A percentile compares a stretch with the other conserved stretches of the same genome.
These are phyloP conservation scores for Podila epicladia DNA, from an alignment of 192 early-diverging fungal species.

Conservation along the genomic window DNA sequence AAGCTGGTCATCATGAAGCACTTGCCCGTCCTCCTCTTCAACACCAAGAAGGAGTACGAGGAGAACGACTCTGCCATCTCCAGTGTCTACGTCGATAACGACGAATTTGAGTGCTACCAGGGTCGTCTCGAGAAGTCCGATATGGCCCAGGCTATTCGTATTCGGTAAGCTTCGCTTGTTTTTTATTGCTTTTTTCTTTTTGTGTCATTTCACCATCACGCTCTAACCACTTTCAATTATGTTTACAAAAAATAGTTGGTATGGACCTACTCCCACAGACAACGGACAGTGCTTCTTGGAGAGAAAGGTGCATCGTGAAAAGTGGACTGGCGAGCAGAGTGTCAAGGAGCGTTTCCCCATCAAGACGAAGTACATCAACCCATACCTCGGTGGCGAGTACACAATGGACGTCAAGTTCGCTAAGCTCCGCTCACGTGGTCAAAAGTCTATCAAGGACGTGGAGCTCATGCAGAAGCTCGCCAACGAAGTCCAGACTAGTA, in stretches of 20 bases:
- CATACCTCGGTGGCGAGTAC: slow-evolving; percentile 80
- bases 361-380: slow-evolving; percentile 94
- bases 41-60: slow-evolving; percentile 61
- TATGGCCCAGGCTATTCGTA: slow-evolving; percentile 89
- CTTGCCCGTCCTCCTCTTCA: slow-evolving; percentile 90
- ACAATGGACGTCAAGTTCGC: slow-evolving; percentile 77
- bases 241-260: slow-evolving; percentile 66
- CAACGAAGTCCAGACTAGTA: slow-evolving; percentile 74
- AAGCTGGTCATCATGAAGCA: slow-evolving; percentile 91
- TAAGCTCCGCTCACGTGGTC: slow-evolving; percentile 79
- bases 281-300: slow-evolving; percentile 85
- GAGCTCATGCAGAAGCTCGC: slow-evolving; percentile 75
- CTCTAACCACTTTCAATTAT: neutral
- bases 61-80: slow-evolving; percentile 92
- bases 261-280: slow-evolving; percentile 77
- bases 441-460: slow-evolving; percentile 83
- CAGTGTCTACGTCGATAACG: slow-evolving; percentile 95
- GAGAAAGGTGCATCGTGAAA: slow-evolving; percentile 53
- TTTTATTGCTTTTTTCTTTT: neutral
- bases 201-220: neutral
- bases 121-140: slow-evolving; percentile 89
- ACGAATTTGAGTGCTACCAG: slow-evolving; percentile 87
- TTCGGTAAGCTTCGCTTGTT: slow-evolving; percentile 61
- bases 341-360: slow-evolving; percentile 93
- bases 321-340: slow-evolving; percentile 76